Conservation (phyloP, 108 stramenopile genomes). For the Nitzschia sp. region DNA sequence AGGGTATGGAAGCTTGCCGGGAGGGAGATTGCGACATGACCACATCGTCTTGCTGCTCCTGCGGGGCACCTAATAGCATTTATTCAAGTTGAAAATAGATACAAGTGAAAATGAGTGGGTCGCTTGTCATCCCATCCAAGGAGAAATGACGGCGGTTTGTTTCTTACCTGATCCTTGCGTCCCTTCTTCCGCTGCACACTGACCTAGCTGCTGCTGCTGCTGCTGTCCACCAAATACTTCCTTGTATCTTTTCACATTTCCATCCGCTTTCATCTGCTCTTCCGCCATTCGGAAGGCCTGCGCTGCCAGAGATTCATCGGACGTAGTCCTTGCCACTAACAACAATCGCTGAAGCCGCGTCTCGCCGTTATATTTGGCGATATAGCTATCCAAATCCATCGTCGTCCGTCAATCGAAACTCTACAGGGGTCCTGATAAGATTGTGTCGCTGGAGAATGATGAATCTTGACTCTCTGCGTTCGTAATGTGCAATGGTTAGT, state of each 20-base stretch:
- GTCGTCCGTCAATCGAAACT: no score
- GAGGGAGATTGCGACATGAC: background rate
- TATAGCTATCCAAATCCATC: conserved; percentile 74
- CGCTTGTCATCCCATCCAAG: no score
- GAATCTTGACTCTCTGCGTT: no score
- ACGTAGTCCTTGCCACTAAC: conserved; percentile 32
- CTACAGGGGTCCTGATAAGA: no score
- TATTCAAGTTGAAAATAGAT: background rate
- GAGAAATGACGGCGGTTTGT: no score
- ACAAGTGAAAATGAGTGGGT: no score
- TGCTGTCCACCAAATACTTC: conserved; percentile 35
- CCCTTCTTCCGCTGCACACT: background rate
- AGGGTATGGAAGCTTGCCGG: conserved; percentile 4
- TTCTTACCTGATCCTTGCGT: background rate
- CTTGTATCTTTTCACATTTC: conserved; percentile 53
- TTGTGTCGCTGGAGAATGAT: no score
- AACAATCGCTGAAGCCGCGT: conserved; percentile 69
- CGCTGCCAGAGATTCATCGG: conserved; percentile 16
- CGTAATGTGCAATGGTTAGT: no score
- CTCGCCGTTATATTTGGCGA: conserved; percentile 63
- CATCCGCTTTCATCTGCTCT: conserved; percentile 46
- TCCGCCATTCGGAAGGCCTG: conserved; percentile 53
- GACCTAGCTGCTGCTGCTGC: background rate
- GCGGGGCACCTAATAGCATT: background rate
- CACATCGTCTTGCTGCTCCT: background rate